Percentiles rank a stretch among this genome's conserved stretches.
Conservation (phyloP, 306 rosid species). For the Prunus dulcis region DNA sequence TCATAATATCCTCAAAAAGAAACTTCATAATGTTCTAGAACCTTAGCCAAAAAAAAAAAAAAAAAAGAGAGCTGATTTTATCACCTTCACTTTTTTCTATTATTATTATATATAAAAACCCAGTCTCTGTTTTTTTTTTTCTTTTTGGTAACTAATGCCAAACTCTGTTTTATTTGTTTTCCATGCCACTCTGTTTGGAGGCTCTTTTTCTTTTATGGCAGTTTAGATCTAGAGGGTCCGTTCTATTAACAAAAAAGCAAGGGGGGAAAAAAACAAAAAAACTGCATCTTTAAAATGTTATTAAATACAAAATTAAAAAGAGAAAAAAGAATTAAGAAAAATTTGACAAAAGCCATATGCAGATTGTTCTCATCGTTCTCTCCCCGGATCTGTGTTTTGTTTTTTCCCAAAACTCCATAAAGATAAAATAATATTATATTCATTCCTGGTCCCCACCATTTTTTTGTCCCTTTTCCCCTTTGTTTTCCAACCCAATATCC, state of each 20-base stretch:
- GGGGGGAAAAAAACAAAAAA: background rate
- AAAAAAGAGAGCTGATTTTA: no score
- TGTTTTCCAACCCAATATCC: background rate
- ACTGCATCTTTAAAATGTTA: background rate
- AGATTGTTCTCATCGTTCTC: constrained; percentile 2
- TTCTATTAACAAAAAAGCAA: background rate
- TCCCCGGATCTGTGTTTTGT: constrained; percentile 2
- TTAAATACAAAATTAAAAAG: background rate
- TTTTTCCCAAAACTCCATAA: background rate
- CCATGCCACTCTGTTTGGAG: background rate
- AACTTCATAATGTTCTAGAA: no score
- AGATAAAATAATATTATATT: background rate
- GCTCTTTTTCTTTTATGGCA: background rate
- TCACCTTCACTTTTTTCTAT: background rate
- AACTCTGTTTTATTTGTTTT: background rate
- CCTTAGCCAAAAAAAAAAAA: no score
- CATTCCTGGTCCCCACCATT: constrained; percentile 1
- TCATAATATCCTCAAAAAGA: no score
- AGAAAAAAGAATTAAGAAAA: background rate
- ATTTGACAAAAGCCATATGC: background rate
- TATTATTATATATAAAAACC: background rate
- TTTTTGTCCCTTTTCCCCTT: background rate
- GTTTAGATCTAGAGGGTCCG: constrained; percentile 1
- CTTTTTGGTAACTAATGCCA: background rate
- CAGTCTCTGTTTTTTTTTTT: background rate